Base-by-base conservation (phyloP, 495 filamentous ascomycete species). In the Evernia prunastri region DNA sequence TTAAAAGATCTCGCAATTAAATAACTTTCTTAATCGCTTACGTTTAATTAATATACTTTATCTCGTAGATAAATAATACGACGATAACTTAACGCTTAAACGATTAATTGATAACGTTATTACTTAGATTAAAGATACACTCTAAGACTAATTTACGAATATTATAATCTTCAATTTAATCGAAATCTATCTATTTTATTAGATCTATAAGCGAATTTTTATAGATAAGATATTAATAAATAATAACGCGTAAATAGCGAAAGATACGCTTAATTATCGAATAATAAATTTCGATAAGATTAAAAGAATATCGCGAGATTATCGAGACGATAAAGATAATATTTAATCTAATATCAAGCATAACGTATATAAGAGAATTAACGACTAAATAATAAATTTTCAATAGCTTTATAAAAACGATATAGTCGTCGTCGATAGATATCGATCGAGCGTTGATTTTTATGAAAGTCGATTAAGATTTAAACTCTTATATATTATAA, bases 121-220 rank as follows among this genome's bases (percentile, higher is more conserved):
- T n/a, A n/a, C n/a, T n/a, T n/a, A n/a, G n/a, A n/a, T n/a, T n/a
- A n/a, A n/a, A n/a, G n/a, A n/a, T n/a, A n/a, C n/a, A n/a, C n/a
- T n/a, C n/a, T n/a, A n/a, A n/a, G n/a, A n/a, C n/a, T n/a, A n/a
- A n/a, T n/a, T n/a, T n/a, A 33, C 36, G 51, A 12, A 51, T 29
- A 33, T 18, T 53, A 2, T 27, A n/a, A 17, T 25, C 20, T 39
- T 33, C 18, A 18, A 54, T n/a, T 25, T 36, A 54, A 54, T 18
- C 33, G 31, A 23, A 63, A 10, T 40, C 18, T 57, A 60, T 45
- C 15, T 60, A 60, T 49, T 31, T 56, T 57, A 63, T 33, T 15
- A 29, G 23, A 3, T 2, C 56, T 56, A 57, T 17, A 12, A 63
- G 20, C n/a, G 23, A 9, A 7, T 63, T 39, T 53, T 29, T 54